Base-by-base conservation (phyloP, 257 asterid species). In the Solanum chiquidenum region DNA sequence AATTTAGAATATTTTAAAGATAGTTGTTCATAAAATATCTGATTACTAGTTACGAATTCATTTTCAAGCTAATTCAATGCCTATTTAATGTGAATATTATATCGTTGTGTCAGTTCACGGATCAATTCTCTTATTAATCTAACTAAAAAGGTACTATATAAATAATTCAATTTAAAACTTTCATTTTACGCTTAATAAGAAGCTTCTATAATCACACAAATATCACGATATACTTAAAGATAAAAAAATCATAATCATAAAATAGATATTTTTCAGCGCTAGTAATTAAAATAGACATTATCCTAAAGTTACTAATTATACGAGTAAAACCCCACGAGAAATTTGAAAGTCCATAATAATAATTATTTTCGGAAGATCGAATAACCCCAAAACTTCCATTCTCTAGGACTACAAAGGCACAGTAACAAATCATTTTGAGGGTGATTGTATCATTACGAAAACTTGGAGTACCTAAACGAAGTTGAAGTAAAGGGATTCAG, bases 51-150 rank as follows among this genome's bases (percentile, higher is more conserved):
- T 68, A 25, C 0, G 2, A 68, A 31, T 68, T 10, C 6, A 5
- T 69, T 31, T 69, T 69, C 76, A 14, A 69, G 12, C 75, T 69
- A 69, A 69, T 14, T 12, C 1, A 29, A 7, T 13, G 23, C 0
- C 11, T 3, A 29, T 69, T 69, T 6, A 0, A 7, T 69, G 5
- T 69, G 38, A 69, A 14, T 13, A 27, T 12, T 13, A 6, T 29
- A 6, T 1, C 3, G 0, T 7, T 7, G 7, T 4, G 12, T 4
- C 7, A 71, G 4, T 71, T 31, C n/a, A 71, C 4, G 0, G 0
- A 18, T 8, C 7, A 31, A 33, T 7, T 71, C 16, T 71, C 76
- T 69, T 29, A 69, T 16, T 31, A 14, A 33, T 71, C 25, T 16
- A 4, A 31, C 10, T 33, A 71, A 16, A 29, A 16, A 69, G 9